Evolutionary conservation across 805 yeast genomes (phyloP).

Genomic region (Candida anglica): DNA sequence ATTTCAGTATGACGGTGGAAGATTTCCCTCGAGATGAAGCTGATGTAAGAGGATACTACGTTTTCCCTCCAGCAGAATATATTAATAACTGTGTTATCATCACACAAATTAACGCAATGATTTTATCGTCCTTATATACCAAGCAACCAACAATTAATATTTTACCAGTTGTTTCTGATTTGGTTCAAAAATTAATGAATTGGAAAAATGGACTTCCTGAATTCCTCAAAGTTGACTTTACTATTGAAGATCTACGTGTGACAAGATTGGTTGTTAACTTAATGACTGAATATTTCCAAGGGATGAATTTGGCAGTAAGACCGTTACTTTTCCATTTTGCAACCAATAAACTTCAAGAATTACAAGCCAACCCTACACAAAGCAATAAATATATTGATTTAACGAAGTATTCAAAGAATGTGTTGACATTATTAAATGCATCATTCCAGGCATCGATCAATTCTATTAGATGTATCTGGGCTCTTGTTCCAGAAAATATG

Average conservation of each 20-base stretch:
- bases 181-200: slow-evolving; percentile 59
- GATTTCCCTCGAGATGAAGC: slow-evolving; percentile 33
- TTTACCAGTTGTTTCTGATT: slow-evolving; percentile 65
- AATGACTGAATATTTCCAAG: slow-evolving; percentile 82
- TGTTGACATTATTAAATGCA: slow-evolving; percentile 66
- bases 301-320: slow-evolving; percentile 73
- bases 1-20: slow-evolving; percentile 53
- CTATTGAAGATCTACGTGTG: slow-evolving; percentile 48
- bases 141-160: slow-evolving; percentile 75
- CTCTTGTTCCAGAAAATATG: slow-evolving; percentile 70
- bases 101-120: slow-evolving; percentile 74
- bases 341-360: slow-evolving; percentile 54
- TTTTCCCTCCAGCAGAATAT: slow-evolving; percentile 76
- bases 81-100: slow-evolving; percentile 74
- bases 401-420: slow-evolving; percentile 62
- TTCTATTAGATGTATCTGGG: slow-evolving; percentile 71
- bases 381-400: slow-evolving; percentile 55
- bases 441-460: slow-evolving; percentile 79
- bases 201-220: slow-evolving; percentile 69
- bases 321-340: slow-evolving; percentile 77
- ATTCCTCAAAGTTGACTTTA: slow-evolving; percentile 61
- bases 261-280: slow-evolving; percentile 67
- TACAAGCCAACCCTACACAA: no score
- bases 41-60: slow-evolving; percentile 62
- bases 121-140: slow-evolving; percentile 65